Percentiles rank a stretch among this genome's conserved stretches.
phyloP scores from a whole-genome alignment of 1,139 yeast genomes.

The Arxiozyma slooffiae region DNA sequence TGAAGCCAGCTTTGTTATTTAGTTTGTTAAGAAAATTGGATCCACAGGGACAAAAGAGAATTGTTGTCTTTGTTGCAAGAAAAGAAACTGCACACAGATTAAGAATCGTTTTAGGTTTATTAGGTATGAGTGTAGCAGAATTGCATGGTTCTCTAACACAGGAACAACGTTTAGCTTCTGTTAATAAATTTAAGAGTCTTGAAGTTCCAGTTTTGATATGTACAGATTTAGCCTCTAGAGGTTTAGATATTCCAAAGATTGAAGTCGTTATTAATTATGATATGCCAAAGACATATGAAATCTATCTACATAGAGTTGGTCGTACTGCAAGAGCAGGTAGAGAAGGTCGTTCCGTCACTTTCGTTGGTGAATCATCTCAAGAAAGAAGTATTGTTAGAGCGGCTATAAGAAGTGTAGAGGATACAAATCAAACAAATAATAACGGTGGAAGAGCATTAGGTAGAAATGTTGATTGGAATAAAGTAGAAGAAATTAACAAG shows the following conservation, averaged over 20 bases:
- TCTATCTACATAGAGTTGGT: conserved; percentile 94
- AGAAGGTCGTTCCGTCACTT: conserved; percentile 82
- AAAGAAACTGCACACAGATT: conserved; percentile 84
- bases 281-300: conserved; percentile 87
- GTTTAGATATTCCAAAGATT: conserved; percentile 96
- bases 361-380: conserved; percentile 80
- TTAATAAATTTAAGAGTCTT: conserved; percentile 70
- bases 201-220: conserved; percentile 81
- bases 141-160: conserved; percentile 90
- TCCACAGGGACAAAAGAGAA: conserved; percentile 51
- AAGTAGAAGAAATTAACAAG: conserved; percentile 58
- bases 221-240: conserved; percentile 98
- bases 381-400: conserved; percentile 85
- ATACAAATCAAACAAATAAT: conserved; percentile 21
- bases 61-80: conserved; percentile 82
- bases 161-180: conserved; percentile 84
- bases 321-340: conserved; percentile 99
- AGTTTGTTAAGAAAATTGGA: conserved; percentile 61
- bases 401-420: conserved; percentile 60
- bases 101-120: conserved; percentile 72
- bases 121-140: conserved; percentile 84
- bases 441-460: conserved; percentile 56
- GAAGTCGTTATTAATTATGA: conserved; percentile 90
- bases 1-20: conserved; percentile 74
- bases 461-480: conserved; percentile 77